Conservation (phyloP, 2,329 filamentous ascomycete species). For the Didymella keratinophila region DNA sequence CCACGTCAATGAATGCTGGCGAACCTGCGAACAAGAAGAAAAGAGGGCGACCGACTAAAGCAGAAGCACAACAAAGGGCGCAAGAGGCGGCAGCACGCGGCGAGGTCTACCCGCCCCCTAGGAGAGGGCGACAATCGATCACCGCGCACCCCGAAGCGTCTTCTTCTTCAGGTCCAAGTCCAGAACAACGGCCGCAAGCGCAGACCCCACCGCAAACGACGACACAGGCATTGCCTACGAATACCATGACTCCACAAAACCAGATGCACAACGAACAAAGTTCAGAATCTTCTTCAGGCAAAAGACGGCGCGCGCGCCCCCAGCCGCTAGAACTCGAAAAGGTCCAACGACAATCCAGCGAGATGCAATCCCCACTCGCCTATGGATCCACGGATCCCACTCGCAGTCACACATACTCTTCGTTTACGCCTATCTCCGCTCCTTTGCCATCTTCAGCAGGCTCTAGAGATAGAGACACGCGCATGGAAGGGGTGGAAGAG, state of each 20-base stretch:
- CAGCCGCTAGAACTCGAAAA: slow-evolving; percentile 46
- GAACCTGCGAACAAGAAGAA: slow-evolving; percentile 56
- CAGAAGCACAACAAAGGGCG: slow-evolving; percentile 55
- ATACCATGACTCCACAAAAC: slow-evolving; percentile 40
- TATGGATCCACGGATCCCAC: slow-evolving; percentile 41
- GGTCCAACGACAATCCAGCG: slow-evolving; percentile 33
- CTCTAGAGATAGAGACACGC: slow-evolving; percentile 43
- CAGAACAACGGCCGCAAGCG: slow-evolving; percentile 36
- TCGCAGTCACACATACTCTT: slow-evolving; percentile 42
- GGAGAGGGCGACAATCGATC: slow-evolving; percentile 44
- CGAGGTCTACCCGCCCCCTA: slow-evolving; percentile 50
- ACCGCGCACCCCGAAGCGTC: slow-evolving; percentile 37
- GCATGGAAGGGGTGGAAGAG: slow-evolving; percentile 52
- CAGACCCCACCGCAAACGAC: slow-evolving; percentile 41
- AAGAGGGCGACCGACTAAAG: slow-evolving; percentile 58
- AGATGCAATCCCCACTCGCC: slow-evolving; percentile 43
- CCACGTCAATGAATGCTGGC: slow-evolving; percentile 36
- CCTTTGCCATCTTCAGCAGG: slow-evolving; percentile 45
- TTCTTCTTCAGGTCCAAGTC: slow-evolving; percentile 26
- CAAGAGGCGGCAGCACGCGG: slow-evolving; percentile 51
- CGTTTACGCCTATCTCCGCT: slow-evolving; percentile 49
- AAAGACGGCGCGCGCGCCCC: slow-evolving; percentile 44
- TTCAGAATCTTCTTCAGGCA: slow-evolving; percentile 48
- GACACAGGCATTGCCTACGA: slow-evolving; percentile 24
- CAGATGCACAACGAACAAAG: slow-evolving; percentile 39